Evolutionary conservation across 2,329 filamentous ascomycete species (phyloP).

Genomic region (Ascochyta clinopodiicola): DNA sequence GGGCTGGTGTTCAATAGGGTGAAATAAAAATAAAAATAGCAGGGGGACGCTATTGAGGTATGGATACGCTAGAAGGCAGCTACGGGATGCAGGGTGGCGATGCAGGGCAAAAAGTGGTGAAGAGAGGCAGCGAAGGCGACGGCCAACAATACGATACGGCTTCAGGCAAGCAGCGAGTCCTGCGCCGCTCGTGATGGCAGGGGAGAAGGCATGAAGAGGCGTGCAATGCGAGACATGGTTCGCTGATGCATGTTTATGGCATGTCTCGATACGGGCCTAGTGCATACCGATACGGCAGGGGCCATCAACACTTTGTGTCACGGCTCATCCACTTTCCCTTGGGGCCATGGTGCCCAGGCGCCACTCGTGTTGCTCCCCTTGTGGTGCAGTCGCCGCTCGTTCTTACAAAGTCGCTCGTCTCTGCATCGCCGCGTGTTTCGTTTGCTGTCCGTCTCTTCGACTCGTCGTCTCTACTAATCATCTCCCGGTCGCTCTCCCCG

Average conservation of each 20-base stretch:
- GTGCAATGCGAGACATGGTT: conserved; percentile 7
- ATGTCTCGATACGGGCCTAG: conserved; percentile 8
- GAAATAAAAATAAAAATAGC: conserved; percentile 11
- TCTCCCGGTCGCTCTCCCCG: conserved; percentile 4
- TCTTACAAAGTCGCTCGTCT: conserved; percentile 6
- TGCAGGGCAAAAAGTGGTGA: conserved; percentile 9
- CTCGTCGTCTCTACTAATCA: neutral
- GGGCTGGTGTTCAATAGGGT: conserved; percentile 1
- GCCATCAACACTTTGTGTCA: neutral
- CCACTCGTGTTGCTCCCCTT: neutral
- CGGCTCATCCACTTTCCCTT: conserved; percentile 2
- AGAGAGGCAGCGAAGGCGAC: neutral
- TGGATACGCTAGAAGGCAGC: conserved; percentile 1
- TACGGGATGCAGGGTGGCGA: conserved; percentile 3
- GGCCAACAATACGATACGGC: neutral
- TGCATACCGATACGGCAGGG: conserved; percentile 3
- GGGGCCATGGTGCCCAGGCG: neutral
- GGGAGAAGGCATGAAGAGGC: conserved; percentile 3
- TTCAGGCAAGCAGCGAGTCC: neutral
- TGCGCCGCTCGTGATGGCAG: conserved; percentile 6
- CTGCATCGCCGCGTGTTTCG: conserved; percentile 12
- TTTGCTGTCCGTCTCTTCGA: conserved; percentile 8
- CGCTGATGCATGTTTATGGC: neutral
- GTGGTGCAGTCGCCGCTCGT: neutral
- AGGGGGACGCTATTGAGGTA: neutral